phyloP scores from a whole-genome alignment of 2,329 filamentous ascomycete species.

The Myriosclerotinia curreyana region DNA sequence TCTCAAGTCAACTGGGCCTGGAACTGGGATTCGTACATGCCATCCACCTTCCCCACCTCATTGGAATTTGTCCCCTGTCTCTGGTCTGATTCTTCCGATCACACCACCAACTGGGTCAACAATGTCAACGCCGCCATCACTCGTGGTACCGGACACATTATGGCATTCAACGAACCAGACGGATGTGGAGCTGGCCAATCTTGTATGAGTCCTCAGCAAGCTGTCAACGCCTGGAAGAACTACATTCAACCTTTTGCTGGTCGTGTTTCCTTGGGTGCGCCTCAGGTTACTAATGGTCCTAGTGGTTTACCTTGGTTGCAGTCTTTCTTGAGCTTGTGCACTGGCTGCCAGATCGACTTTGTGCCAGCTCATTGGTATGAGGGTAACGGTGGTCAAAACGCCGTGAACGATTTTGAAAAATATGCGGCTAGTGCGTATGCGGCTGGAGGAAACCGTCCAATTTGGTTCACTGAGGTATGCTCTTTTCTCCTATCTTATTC shows the following conservation, averaged over 20 bases:
- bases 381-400: slow-evolving; percentile 43
- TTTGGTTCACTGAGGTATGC: slow-evolving; percentile 18
- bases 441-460: slow-evolving; percentile 10
- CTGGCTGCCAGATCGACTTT: slow-evolving; percentile 45
- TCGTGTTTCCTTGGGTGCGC: slow-evolving; percentile 46
- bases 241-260: slow-evolving; percentile 47
- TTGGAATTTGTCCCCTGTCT: slow-evolving; percentile 65
- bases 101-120: background rate
- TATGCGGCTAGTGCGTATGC: slow-evolving; percentile 1
- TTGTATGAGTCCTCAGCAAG: slow-evolving; percentile 43
- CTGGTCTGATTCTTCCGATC: slow-evolving; percentile 45
- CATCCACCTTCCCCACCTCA: slow-evolving; percentile 43
- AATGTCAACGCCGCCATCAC: slow-evolving; percentile 17
- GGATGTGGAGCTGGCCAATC: slow-evolving; percentile 49
- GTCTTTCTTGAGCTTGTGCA: slow-evolving; percentile 44
- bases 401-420: slow-evolving; percentile 37
- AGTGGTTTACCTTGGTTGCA: slow-evolving; percentile 43
- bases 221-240: slow-evolving; percentile 42
- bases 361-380: slow-evolving; percentile 50
- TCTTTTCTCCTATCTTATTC: too few species aligned
- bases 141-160: slow-evolving; percentile 53
- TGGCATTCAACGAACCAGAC: slow-evolving; percentile 73
- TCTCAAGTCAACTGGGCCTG: slow-evolving; percentile 51
- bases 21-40: slow-evolving; percentile 59
- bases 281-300: slow-evolving; percentile 48